Evolutionary conservation across 2,329 filamentous ascomycete species (phyloP).

Genomic region (Paecilomyces sp.): DNA sequence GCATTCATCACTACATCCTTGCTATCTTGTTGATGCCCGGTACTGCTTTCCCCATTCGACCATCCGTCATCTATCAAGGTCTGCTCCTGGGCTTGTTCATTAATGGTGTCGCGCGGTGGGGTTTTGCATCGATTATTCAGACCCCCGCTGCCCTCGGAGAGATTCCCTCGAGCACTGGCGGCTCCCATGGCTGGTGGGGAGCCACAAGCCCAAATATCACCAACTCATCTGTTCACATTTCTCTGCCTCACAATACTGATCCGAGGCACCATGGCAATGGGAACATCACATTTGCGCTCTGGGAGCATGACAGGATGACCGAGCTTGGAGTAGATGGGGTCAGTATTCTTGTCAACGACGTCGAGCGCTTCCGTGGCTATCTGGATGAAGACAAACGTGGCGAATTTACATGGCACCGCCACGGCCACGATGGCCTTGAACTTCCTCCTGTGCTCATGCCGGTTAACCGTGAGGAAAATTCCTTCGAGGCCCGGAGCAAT

Average conservation of each 20-base stretch:
- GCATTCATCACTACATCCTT: conserved; percentile 93
- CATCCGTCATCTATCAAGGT: conserved; percentile 80
- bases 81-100: conserved; percentile 85
- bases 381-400: conserved; percentile 41
- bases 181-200: conserved; percentile 36
- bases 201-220: conserved; percentile 49
- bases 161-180: conserved; percentile 36
- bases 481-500: background rate
- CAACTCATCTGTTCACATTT: conserved; percentile 33
- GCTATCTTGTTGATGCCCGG: conserved; percentile 80
- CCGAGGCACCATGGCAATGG: conserved; percentile 31
- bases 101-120: conserved; percentile 91
- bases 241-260: conserved; percentile 29
- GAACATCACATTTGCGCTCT: conserved; percentile 40
- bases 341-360: conserved; percentile 56
- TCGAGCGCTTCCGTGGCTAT: conserved; percentile 54
- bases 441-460: conserved; percentile 17
- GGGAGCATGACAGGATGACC: conserved; percentile 32
- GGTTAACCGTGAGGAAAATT: conserved; percentile 11
- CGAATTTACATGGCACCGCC: conserved; percentile 46
- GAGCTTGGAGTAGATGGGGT: conserved; percentile 46
- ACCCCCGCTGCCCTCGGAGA: conserved; percentile 63
- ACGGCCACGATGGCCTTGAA: conserved; percentile 33
- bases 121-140: conserved; percentile 81
- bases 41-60: conserved; percentile 80